Evolutionary conservation across 495 filamentous ascomycete genomes (phyloP).

Genomic region (Barbatosphaeria neglecta): DNA sequence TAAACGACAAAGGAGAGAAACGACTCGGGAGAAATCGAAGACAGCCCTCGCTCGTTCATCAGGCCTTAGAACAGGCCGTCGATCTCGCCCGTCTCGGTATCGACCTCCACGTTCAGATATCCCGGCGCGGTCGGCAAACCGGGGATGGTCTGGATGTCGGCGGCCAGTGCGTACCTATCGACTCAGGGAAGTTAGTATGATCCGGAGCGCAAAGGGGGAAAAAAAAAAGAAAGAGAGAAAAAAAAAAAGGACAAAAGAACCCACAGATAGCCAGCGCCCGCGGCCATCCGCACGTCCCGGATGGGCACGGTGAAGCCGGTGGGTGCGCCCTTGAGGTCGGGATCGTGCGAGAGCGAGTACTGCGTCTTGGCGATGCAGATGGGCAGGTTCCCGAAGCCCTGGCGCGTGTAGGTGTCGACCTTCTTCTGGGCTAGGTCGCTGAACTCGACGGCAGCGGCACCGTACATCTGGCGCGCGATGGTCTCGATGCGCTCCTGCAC

Average conservation of each 20-base stretch:
- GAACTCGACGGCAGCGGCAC: constrained; percentile 82
- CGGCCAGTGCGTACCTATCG: constrained; percentile 79
- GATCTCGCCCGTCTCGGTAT: constrained; percentile 88
- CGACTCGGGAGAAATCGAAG: no score
- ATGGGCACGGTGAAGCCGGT: constrained; percentile 94
- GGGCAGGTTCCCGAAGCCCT: constrained; percentile 83
- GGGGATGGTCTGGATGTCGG: constrained; percentile 97
- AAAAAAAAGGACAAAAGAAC: constrained; percentile 11
- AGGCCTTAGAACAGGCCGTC: constrained; percentile 83
- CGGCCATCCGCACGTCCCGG: constrained; percentile 83
- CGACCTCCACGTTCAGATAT: constrained; percentile 92
- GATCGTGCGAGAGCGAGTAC: constrained; percentile 92
- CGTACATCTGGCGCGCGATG: constrained; percentile 90
- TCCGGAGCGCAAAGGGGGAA: no score
- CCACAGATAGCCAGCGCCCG: constrained; percentile 85
- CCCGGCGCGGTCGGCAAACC: constrained; percentile 91
- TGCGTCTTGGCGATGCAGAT: constrained; percentile 98
- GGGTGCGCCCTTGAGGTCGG: constrained; percentile 89
- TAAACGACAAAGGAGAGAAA: no score
- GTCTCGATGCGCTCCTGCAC: constrained; percentile 85
- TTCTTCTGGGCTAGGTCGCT: constrained; percentile 90
- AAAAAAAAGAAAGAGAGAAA: no score
- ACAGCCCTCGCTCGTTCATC: no score
- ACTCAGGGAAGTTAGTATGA: constrained; percentile 7
- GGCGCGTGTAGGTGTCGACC: constrained; percentile 84